Base-by-base conservation (phyloP, 2,329 filamentous ascomycete species). In the Beauveria rudraprayagi region DNA sequence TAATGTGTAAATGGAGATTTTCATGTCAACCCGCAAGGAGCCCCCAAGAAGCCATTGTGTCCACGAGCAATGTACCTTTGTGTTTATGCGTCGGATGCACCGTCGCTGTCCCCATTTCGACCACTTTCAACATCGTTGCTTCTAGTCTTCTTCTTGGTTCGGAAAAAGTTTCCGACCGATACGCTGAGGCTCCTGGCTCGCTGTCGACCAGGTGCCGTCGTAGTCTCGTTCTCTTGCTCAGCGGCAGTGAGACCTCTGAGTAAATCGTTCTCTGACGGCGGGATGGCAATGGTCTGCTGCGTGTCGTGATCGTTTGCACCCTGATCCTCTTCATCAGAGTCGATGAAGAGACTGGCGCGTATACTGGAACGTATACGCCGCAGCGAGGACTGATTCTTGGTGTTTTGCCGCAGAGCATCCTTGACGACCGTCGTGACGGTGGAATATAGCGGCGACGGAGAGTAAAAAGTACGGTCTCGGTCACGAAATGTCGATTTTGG, bases 371-470 rank as follows among this genome's bases (percentile, higher is more conserved):
- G 75, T 59, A 79, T 73, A 14, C 80, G 76, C 52, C 77, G 73
- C 53, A 78, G 71, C 9, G 79, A 80, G 10, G 77, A 76, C 60
- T 73, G 76, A 46, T 47, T 75, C 75, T 6, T 75, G 63, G 78
- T 76, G 17, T 78, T 73, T 37, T 77, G 76, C 11, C 79, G 73
- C 2, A 83, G 73, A 34, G 77, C 80, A 65, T 85, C 83, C 47
- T 82, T 80, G 48, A 86, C 80, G 0, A 83, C 81, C 0, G 81
- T 80, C 19, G 77, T 83, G 43, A 86, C 80, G 1, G 83, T 84
- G 0, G 82, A 84, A 1, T 82, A 83, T 40, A 85, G 75, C 0
- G 83, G 83, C 0, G 83, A 85, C 11, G 83, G 83, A 3, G 82
- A 85, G 63, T 84, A 83, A 43, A 85, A 78, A 2, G 78, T 76